Evolutionary conservation across 257 asterid genomes (phyloP), one percentile per base, ranked within the genome.

Genomic region (Leptodermis oblonga): DNA sequence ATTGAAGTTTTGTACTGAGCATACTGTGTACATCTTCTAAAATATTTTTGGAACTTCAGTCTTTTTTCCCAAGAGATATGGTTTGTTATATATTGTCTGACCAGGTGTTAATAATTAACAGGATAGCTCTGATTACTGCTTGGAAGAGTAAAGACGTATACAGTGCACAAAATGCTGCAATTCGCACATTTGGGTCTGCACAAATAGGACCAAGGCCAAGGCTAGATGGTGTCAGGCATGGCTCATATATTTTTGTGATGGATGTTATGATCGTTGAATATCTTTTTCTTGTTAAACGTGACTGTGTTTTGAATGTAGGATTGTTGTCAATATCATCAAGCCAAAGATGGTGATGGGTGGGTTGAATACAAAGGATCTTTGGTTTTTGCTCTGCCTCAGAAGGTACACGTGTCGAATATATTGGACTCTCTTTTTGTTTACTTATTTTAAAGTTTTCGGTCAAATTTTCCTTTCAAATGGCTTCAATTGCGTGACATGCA

Each of bases 311-410:
- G 65, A 78, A 72, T 64, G 45, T 81, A 92, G 97, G 98, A 93
- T 83, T 93, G 98, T 81, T 84, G 95, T 83, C 97, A 88, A 81
- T 90, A 93, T 83, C 98, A 93, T 78, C 96, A 87, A 76, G 97
- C 97, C 67, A 93, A 93, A 83, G 96, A 93, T 83, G 98, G 98
- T 3, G 98, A 93, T 83, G 98, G 98, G 75, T 93, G 98, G 98
- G 95, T 93, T 33, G 98, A 93, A 76, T 82, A 87, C 80, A 90
- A 76, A 86, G 96, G 98, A 69, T 88, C 98, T 18, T 81, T 93
- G 75, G 89, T 77, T 55, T 88, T 90, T 68, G 93, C 86, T 82
- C 81, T 82, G 60, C 95, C 86, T 48, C 89, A 86, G 70, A 88
- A 84, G 86, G 97, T 88, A 75, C 67, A 42, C 65, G 56, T 59